Evolutionary conservation across 257 asterid genomes (phyloP).

Genomic region (Gentiana straminea): DNA sequence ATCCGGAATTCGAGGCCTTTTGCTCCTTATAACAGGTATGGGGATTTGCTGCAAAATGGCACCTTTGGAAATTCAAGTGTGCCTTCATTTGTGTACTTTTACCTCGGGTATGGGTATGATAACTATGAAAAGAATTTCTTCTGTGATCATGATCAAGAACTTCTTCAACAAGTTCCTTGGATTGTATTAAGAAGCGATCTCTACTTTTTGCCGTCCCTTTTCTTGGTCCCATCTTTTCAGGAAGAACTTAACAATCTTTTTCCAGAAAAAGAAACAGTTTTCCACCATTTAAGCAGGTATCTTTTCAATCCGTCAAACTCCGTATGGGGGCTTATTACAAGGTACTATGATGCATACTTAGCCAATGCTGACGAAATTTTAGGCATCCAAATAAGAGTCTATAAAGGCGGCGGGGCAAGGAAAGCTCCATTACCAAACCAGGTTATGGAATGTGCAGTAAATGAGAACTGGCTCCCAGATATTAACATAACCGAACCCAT

Average conservation of each 20-base stretch:
- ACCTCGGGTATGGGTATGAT: slow-evolving; percentile 53
- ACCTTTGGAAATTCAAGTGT: slow-evolving; percentile 11
- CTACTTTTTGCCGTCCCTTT: slow-evolving; percentile 68
- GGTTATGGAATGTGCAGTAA: too few species aligned
- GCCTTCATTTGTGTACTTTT: slow-evolving; percentile 45
- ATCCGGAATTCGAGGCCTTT: slow-evolving; percentile 32
- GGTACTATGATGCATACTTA: too few species aligned
- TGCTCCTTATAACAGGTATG: slow-evolving; percentile 35
- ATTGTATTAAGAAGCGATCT: slow-evolving; percentile 43
- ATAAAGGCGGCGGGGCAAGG: too few species aligned
- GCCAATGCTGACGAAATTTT: too few species aligned
- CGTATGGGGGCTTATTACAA: slow-evolving; percentile 41
- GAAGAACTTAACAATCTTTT: slow-evolving; percentile 46
- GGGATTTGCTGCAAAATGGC: slow-evolving; percentile 38
- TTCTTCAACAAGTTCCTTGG: slow-evolving; percentile 43
- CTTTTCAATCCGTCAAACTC: slow-evolving; percentile 63
- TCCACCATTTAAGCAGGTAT: slow-evolving; percentile 65
- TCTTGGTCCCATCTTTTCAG: slow-evolving; percentile 50
- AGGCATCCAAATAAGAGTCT: too few species aligned
- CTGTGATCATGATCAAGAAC: slow-evolving; percentile 50
- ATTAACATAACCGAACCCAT: too few species aligned
- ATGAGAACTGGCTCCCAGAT: too few species aligned
- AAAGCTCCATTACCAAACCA: too few species aligned
- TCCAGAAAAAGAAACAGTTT: slow-evolving; percentile 56
- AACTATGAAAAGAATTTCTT: slow-evolving; percentile 49